Base-by-base conservation (phyloP, 2,329 filamentous ascomycete species). In the Dactylellina haptotyla region DNA sequence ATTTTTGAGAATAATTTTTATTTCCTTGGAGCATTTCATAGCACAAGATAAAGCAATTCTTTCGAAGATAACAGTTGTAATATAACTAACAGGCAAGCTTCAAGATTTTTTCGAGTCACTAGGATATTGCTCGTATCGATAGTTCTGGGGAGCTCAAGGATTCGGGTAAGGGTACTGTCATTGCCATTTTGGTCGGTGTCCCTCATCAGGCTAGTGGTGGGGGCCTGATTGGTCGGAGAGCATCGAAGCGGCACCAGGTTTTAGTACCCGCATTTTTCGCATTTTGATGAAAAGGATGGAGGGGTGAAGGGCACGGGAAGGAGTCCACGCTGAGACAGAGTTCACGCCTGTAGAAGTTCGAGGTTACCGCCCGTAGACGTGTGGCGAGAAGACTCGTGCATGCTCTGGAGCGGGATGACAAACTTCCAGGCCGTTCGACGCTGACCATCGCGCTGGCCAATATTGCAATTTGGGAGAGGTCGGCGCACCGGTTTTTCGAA, bases 181-280 rank as follows among this genome's bases (percentile, higher is more conserved):
- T 28, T 54, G 50, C 50, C 30, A 54, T 54, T 54, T 54, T 54
- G 50, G 50, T 39, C n/a, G n/a, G n/a, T 18, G 14, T 6, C 26
- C 9, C 20, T 18, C 26, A 16, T 16, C 20, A 39, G 10, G 16
- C 12, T 39, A 10, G 12, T n/a, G 18, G 30, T n/a, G 16, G 2
- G 30, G 48, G 50, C 30, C 50, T 54, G 50, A 54, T 54, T 54
- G 50, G 50, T 39, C 32, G 12, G 18, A 18, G 10, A 16, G 26
- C 30, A 30, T 26, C 30, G 9, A n/a, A 34, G 32, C 50, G 30
- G 30, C 16, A 28, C 9, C 20, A 50, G 8, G 46, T 12, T 50
- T 23, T 23, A 18, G n/a, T n/a, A n/a, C n/a, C n/a, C n/a, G n/a
- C n/a, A n/a, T n/a, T n/a, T n/a, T n/a, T n/a, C n/a, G n/a, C n/a